Evolutionary conservation across 139 green algal species (phyloP).

Genomic region (Pleodorina starrii): DNA sequence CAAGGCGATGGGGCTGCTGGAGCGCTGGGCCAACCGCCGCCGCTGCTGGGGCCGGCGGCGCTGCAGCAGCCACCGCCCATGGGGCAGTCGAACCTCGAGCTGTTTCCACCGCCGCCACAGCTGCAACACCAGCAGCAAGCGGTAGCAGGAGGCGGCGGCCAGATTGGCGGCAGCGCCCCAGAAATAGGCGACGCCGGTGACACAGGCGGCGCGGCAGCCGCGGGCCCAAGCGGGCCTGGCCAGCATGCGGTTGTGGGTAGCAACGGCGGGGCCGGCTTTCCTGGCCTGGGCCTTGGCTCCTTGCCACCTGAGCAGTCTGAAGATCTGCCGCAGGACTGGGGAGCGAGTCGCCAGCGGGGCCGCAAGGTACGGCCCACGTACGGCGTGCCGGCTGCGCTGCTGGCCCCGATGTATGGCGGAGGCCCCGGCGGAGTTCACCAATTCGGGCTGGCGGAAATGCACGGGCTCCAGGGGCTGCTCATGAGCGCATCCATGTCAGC

Average conservation of each 20-base stretch:
- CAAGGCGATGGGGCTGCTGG: neutral
- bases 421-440: neutral
- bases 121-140: neutral
- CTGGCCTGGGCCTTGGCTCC: no score
- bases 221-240: neutral
- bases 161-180: neutral
- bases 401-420: neutral
- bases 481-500: constrained; percentile 15
- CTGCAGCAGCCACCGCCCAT: neutral
- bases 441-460: constrained; percentile 16
- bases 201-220: neutral
- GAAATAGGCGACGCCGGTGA: neutral
- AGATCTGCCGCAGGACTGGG: neutral
- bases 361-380: neutral
- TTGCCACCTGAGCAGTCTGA: no score
- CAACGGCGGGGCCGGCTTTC: no score
- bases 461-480: constrained; percentile 7
- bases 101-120: neutral
- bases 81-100: neutral
- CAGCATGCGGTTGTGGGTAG: neutral
- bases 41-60: neutral
- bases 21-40: neutral
- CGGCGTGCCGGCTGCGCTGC: neutral
- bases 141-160: neutral
- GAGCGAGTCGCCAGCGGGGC: neutral